phyloP scores from a whole-genome alignment of 2,329 filamentous ascomycete genomes.

The Colletotrichum costaricense region DNA sequence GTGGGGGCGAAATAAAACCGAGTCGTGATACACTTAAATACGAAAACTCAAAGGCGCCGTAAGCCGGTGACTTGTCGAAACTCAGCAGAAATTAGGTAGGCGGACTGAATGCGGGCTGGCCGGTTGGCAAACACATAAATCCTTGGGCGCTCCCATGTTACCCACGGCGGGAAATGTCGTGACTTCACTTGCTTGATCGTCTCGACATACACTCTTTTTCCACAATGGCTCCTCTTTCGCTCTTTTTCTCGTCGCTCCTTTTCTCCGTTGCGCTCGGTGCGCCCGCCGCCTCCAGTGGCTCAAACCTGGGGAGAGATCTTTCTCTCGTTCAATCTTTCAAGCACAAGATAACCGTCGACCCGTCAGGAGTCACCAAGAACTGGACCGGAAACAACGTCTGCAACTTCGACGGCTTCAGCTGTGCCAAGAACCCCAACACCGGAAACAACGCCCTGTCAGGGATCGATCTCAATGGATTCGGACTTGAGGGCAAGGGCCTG shows the following conservation, averaged over 20 bases:
- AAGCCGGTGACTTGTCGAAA: neutral
- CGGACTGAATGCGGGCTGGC: too few species aligned
- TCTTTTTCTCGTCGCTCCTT: conserved; percentile 27
- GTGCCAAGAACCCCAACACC: conserved; percentile 9
- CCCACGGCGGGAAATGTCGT: rapidly evolving
- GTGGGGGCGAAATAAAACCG: neutral
- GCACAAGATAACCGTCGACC: conserved; percentile 7
- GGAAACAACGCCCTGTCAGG: neutral
- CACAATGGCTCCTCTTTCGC: conserved; percentile 6
- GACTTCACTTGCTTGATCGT: neutral
- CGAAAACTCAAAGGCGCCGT: neutral
- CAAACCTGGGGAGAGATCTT: conserved; percentile 15
- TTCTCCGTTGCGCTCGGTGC: conserved; percentile 11
- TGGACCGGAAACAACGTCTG: conserved; percentile 11
- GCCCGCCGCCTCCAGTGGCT: neutral
- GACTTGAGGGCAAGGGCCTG: neutral
- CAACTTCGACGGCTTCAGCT: conserved; percentile 15
- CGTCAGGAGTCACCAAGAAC: conserved; percentile 1
- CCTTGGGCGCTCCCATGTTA: neutral
- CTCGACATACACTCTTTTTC: too few species aligned
- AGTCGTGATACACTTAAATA: neutral
- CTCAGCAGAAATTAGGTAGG: neutral
- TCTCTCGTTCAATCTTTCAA: neutral
- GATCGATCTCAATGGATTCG: conserved; percentile 7
- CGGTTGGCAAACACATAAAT: neutral